phyloP scores from a whole-genome alignment of 129 eudicot genomes.

The Artemisia argyi region DNA sequence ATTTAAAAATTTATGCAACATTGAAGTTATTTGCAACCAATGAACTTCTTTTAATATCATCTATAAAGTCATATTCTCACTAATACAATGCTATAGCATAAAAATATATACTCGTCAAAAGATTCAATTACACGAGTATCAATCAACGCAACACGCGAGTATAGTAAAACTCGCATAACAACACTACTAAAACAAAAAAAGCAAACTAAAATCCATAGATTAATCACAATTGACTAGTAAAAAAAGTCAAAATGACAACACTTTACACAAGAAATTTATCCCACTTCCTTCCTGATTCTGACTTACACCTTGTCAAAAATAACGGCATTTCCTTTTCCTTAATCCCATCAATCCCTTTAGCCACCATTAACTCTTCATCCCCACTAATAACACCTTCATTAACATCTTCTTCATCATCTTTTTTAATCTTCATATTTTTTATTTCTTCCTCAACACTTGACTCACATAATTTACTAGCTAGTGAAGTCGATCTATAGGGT shows the following conservation, averaged over 20 bases:
- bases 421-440: neutral
- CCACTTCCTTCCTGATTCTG: constrained; percentile 80
- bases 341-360: constrained; percentile 2
- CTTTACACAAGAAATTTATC: constrained; percentile 40
- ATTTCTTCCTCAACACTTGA: constrained; percentile 26
- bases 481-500: constrained; percentile 78
- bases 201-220: too few species aligned
- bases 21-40: too few species aligned
- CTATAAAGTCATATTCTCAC: too few species aligned
- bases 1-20: too few species aligned
- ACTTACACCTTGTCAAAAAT: constrained; percentile 69
- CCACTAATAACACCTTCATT: constrained; percentile 14
- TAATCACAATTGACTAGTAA: constrained; percentile 26
- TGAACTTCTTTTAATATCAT: too few species aligned
- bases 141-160: too few species aligned
- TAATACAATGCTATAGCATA: too few species aligned
- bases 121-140: too few species aligned
- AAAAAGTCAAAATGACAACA: neutral
- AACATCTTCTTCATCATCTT: neutral
- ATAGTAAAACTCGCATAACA: neutral
- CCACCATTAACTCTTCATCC: constrained; percentile 23
- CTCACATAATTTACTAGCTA: constrained; percentile 58
- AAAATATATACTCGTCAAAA: too few species aligned
- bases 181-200: neutral
- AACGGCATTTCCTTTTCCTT: constrained; percentile 44